Evolutionary conservation across 441 rosid genomes (phyloP).

Genomic region (Gossypium davidsonii): DNA sequence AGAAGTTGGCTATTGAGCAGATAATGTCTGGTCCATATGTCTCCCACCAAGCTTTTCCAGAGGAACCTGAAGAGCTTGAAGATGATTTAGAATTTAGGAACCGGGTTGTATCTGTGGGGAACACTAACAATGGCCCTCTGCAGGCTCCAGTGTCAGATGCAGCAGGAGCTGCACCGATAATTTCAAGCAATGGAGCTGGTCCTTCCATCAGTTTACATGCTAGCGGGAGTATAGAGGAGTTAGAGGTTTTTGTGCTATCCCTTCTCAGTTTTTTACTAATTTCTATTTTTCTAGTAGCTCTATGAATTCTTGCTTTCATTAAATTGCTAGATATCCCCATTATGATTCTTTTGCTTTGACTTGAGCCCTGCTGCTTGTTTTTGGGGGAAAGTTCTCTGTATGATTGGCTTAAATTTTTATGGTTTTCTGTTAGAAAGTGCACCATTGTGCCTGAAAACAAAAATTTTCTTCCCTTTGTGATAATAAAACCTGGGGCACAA

Average conservation of each 20-base stretch:
- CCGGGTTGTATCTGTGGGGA: conserved; percentile 26
- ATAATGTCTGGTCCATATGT: conserved; percentile 46
- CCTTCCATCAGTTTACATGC: conserved; percentile 29
- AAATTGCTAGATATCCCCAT: not conserved
- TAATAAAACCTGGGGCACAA: not conserved
- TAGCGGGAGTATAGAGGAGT: conserved; percentile 56
- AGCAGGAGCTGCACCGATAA: conserved; percentile 21
- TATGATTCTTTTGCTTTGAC: not conserved
- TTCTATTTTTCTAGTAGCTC: not conserved
- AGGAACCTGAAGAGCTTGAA: conserved; percentile 72
- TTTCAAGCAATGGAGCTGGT: conserved; percentile 27
- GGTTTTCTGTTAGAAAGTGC: not conserved
- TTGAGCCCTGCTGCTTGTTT: not conserved
- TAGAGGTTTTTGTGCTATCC: conserved; percentile 53
- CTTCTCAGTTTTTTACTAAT: not conserved
- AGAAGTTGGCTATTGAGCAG: conserved; percentile 60
- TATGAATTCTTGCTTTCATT: not conserved
- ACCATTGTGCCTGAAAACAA: not conserved
- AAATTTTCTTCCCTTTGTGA: not conserved
- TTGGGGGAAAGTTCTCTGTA: not conserved
- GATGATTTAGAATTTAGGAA: conserved; percentile 41
- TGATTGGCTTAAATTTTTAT: not conserved
- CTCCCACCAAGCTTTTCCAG: conserved; percentile 40
- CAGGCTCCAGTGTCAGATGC: conserved; percentile 25
- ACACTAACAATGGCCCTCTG: conserved; percentile 21